Evolutionary conservation across 129 eudicot genomes (phyloP).

Genomic region (Ambrosia artemisiifolia): DNA sequence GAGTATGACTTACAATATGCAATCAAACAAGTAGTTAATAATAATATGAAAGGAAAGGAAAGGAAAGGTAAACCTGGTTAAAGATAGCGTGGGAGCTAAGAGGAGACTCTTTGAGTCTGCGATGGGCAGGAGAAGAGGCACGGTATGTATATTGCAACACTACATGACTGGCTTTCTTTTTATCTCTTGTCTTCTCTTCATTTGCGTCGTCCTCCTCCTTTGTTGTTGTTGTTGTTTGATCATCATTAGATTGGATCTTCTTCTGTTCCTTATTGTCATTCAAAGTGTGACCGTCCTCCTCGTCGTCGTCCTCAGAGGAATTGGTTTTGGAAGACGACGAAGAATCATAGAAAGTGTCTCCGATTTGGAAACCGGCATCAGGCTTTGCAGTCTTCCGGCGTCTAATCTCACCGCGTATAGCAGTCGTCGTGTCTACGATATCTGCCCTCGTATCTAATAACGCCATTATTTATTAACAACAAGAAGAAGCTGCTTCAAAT

Average conservation of each 20-base stretch:
- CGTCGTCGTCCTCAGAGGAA: constrained; percentile 15
- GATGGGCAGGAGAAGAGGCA: constrained; percentile 82
- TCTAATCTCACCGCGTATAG: constrained; percentile 25
- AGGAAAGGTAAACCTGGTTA: constrained; percentile 56
- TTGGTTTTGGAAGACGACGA: constrained; percentile 29
- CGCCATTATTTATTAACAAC: constrained; percentile 25
- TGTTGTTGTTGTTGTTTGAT: neutral
- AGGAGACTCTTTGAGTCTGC: constrained; percentile 72
- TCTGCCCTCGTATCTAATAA: constrained; percentile 29
- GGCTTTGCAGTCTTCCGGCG: constrained; percentile 18
- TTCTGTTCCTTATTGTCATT: neutral
- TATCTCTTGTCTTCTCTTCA: constrained; percentile 15
- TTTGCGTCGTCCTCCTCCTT: neutral
- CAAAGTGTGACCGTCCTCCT: constrained; percentile 24
- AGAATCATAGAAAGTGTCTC: constrained; percentile 19
- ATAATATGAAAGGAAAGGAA: neutral
- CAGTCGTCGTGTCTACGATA: constrained; percentile 19
- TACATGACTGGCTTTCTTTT: constrained; percentile 4
- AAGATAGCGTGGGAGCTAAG: constrained; percentile 93
- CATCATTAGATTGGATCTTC: constrained; percentile 20
- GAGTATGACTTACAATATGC: too few species aligned
- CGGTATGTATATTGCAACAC: constrained; percentile 42
- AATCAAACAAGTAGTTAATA: neutral
- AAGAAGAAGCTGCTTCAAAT: too few species aligned
- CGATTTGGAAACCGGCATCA: constrained; percentile 16